These are phyloP conservation scores for Pisolithus thermaeus DNA, from an alignment of 1,284 basidiomycete species.

Conservation along the genomic window DNA sequence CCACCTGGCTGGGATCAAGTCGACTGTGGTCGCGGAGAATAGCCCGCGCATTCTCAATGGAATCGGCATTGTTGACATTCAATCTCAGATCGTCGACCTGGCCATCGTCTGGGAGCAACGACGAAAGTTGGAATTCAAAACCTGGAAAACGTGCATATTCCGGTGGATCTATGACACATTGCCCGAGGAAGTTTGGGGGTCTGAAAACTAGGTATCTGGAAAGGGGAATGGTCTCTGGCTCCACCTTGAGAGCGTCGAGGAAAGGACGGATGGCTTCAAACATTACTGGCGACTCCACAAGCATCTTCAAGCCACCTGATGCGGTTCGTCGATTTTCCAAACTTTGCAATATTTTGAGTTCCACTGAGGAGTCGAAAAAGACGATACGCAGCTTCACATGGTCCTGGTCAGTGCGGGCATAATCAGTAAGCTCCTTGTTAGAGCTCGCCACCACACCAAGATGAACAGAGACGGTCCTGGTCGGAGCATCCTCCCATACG, in stretches of 20 bases:
- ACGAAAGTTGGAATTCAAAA: slow-evolving; percentile 46
- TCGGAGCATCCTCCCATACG: slow-evolving; percentile 33
- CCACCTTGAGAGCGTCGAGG: slow-evolving; percentile 45
- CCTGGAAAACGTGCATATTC: slow-evolving; percentile 41
- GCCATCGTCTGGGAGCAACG: slow-evolving; percentile 28
- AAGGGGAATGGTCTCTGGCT: slow-evolving; percentile 52
- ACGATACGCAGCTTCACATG: slow-evolving; percentile 37
- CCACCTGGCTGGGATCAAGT: slow-evolving; percentile 62
- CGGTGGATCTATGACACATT: slow-evolving; percentile 39
- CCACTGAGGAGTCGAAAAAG: slow-evolving; percentile 48
- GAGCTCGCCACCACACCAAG: slow-evolving; percentile 44
- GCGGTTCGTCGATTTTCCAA: slow-evolving; percentile 19
- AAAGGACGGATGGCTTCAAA: slow-evolving; percentile 60
- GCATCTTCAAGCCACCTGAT: slow-evolving; percentile 22
- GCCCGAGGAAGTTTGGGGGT: slow-evolving; percentile 26
- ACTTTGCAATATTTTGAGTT: slow-evolving; percentile 39
- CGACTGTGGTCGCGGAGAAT: slow-evolving; percentile 41
- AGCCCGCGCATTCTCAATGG: slow-evolving; percentile 32
- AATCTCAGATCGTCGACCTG: slow-evolving; percentile 18
- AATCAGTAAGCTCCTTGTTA: slow-evolving; percentile 35
- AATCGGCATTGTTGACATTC: slow-evolving; percentile 14
- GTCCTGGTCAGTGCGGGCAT: slow-evolving; percentile 26
- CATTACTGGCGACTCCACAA: slow-evolving; percentile 57
- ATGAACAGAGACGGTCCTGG: slow-evolving; percentile 31
- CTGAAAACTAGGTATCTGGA: slow-evolving; percentile 43